These are phyloP conservation scores for Candida nitratophila DNA, from an alignment of 805 yeast species.

Conservation along the genomic window DNA sequence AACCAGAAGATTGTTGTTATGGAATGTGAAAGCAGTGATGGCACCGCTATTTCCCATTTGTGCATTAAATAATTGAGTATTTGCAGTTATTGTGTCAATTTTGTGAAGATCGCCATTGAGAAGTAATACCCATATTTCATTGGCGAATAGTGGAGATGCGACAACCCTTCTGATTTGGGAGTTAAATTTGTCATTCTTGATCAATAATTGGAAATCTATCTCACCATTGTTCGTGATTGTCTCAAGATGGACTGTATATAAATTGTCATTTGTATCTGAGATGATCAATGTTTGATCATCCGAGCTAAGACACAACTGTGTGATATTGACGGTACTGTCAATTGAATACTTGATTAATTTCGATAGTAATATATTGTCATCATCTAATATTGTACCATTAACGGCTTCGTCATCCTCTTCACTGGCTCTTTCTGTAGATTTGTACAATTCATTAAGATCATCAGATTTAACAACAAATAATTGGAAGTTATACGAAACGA, in stretches of 20 bases:
- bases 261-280: neutral
- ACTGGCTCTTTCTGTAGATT: neutral
- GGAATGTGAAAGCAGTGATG: too few species aligned
- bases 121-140: too few species aligned
- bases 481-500: neutral
- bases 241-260: neutral
- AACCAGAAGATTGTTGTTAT: too few species aligned
- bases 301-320: neutral
- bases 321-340: neutral
- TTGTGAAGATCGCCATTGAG: too few species aligned
- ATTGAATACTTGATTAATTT: neutral
- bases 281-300: neutral
- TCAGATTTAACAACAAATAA: neutral
- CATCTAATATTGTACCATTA: neutral
- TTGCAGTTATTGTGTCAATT: too few species aligned
- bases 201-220: neutral
- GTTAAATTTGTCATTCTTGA: neutral
- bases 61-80: too few species aligned
- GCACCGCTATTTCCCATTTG: too few species aligned
- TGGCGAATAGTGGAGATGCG: too few species aligned
- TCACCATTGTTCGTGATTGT: neutral
- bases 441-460: neutral
- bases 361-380: neutral
- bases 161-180: too few species aligned
- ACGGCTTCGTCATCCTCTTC: neutral